Conservation (phyloP, 2,329 filamentous ascomycete species). For the Hypoxylon sp. region DNA sequence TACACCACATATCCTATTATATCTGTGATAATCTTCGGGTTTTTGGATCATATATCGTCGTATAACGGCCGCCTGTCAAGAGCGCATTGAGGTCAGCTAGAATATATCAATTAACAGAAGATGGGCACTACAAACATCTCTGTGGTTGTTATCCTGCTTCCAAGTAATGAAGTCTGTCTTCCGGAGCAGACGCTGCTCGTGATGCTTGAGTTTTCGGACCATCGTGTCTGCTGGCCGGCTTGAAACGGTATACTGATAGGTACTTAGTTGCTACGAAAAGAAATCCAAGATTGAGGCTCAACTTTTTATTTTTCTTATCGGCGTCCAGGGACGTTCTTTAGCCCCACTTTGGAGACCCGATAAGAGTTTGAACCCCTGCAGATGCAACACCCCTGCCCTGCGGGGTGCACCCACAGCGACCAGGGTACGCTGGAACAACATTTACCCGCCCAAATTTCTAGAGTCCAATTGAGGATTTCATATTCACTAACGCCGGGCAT, state of each 20-base stretch:
- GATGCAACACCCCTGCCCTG: background rate
- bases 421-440: conserved; percentile 35
- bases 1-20: conserved; percentile 76
- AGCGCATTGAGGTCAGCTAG: conserved; percentile 25
- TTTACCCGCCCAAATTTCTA: conserved; percentile 41
- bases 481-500: conserved; percentile 1
- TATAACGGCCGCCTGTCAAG: conserved; percentile 67
- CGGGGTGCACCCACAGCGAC: conserved; percentile 25
- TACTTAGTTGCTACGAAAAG: conserved; percentile 8
- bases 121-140: conserved; percentile 70
- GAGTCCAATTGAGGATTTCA: background rate
- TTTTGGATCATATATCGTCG: conserved; percentile 94
- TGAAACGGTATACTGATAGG: background rate
- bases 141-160: conserved; percentile 89
- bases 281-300: conserved; percentile 25
- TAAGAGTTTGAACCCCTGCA: conserved; percentile 38
- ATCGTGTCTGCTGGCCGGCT: conserved; percentile 65
- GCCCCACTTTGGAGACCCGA: conserved; percentile 36
- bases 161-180: conserved; percentile 95
- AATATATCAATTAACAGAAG: background rate
- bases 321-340: background rate
- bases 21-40: conserved; percentile 81
- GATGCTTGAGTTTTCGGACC: conserved; percentile 96
- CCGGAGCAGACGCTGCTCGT: conserved; percentile 96
- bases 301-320: conserved; percentile 45